Evolutionary conservation across 306 rosid species (phyloP), one percentile per base, ranked within the genome.

Genomic region (Senna tora): DNA sequence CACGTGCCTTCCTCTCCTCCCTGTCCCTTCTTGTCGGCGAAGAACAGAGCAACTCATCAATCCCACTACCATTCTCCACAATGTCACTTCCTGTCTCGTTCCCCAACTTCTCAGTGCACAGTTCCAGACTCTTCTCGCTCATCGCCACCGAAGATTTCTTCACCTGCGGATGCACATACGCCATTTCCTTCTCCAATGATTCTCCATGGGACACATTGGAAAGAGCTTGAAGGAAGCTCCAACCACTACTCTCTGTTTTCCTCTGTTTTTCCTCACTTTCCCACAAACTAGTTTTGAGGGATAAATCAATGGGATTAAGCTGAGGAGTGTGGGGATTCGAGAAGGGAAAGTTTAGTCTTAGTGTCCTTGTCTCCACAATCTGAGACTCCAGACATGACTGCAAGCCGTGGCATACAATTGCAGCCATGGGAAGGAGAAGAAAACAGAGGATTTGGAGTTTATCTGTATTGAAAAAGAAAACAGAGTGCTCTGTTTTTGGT

Each of bases 81-180:
- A 90, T 77, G 68, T 87, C 87, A 43, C 81, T 75, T 22, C 99
- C 99, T 0, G 95, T 94, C 67, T 94, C 99, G 7, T 88, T 91
- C 10, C 99, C 99, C 43, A 94, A 69, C 28, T 89, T 88, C 67
- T 94, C 99, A 3, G 99, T 94, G 74, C 99, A 94, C 16, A 94
- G 67, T 32, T 84, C 77, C 75, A 94, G 75, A 82, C 97, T 91
- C 60, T 77, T 86, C 17, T 85, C 80, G 53, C 88, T 91, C 1
- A 94, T 90, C 16, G 61, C 38, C 13, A 70, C 21, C 6, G 74
- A 67, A 9, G 93, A 70, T 4, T 64, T 71, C 73, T 81, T 86
- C 5, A 57, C 75, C 10, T 79, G 77, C 10, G 92, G 88, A 60
- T 69, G 89, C 14, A 87, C 88, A 66, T 92, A 91, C 2, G 64